phyloP scores from a whole-genome alignment of 306 rosid genomes.

The Coriaria nepalensis region DNA sequence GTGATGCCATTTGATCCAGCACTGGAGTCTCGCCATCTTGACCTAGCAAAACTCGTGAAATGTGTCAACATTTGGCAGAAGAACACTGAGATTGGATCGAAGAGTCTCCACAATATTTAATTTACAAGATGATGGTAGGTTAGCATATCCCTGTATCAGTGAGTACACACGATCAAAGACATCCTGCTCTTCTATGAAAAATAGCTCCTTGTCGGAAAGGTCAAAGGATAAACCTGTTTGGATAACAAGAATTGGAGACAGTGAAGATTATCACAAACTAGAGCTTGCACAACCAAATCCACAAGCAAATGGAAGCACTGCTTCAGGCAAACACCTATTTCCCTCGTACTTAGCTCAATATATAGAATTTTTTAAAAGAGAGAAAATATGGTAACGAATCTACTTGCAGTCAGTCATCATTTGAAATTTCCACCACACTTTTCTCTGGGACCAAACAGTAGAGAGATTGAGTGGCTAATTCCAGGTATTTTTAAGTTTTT shows the following conservation, averaged over 20 bases:
- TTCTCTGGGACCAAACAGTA: background rate
- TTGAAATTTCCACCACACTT: background rate
- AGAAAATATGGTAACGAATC: no score
- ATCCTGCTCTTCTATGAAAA: constrained; percentile 72
- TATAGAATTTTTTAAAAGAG: background rate
- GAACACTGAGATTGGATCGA: constrained; percentile 80
- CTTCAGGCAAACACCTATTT: background rate
- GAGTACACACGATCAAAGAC: constrained; percentile 77
- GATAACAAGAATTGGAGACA: background rate
- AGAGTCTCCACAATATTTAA: constrained; percentile 65
- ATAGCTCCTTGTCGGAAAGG: constrained; percentile 72
- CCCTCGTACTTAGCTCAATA: background rate
- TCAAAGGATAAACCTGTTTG: constrained; percentile 67
- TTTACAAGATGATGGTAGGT: constrained; percentile 48
- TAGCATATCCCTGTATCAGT: constrained; percentile 31
- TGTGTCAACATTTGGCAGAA: constrained; percentile 79
- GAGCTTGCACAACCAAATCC: no score
- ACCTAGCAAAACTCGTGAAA: constrained; percentile 49
- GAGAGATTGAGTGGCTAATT: no score
- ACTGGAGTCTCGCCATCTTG: constrained; percentile 26
- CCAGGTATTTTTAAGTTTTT: no score
- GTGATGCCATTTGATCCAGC: constrained; percentile 49
- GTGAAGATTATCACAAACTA: background rate
- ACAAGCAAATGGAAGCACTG: no score
- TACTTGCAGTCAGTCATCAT: no score